Evolutionary conservation across 1,284 basidiomycete genomes (phyloP).

Genomic region (Cutaneotrichosporon cyanovorans): DNA sequence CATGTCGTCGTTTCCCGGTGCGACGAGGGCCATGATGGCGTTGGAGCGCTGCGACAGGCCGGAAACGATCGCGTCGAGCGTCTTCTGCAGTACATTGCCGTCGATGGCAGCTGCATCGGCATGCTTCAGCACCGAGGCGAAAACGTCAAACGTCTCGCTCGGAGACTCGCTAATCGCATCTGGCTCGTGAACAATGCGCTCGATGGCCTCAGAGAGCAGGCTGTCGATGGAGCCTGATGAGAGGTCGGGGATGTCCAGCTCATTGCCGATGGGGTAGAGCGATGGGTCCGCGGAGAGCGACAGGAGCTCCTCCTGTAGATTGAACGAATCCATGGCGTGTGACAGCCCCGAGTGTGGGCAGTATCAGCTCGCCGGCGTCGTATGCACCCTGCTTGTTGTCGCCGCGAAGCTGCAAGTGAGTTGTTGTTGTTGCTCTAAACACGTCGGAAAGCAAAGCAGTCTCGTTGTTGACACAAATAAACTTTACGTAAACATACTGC

Average conservation of each 20-base stretch:
- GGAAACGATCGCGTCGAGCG: conserved; percentile 32
- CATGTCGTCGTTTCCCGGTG: conserved; percentile 52
- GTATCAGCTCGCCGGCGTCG: background rate
- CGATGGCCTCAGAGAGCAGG: conserved; percentile 54
- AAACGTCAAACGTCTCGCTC: conserved; percentile 64
- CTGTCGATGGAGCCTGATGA: conserved; percentile 47
- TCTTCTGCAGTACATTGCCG: conserved; percentile 34
- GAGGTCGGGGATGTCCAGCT: conserved; percentile 55
- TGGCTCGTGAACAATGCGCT: conserved; percentile 62
- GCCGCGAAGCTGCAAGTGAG: background rate
- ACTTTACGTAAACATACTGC: conserved; percentile 1
- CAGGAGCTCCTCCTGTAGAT: conserved; percentile 67
- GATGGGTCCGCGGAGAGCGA: conserved; percentile 52
- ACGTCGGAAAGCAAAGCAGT: conserved; percentile 3
- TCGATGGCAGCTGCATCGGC: conserved; percentile 31
- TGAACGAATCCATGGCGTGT: conserved; percentile 49
- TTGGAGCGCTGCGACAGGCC: conserved; percentile 30
- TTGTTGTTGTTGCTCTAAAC: conserved; percentile 8
- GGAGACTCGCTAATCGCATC: conserved; percentile 56
- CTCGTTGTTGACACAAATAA: conserved; percentile 6
- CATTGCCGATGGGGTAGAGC: conserved; percentile 57
- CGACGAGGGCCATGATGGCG: conserved; percentile 26
- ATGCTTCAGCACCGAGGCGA: conserved; percentile 60
- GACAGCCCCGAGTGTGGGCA: background rate
- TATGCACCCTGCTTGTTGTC: background rate